Evolutionary conservation across 441 rosid genomes (phyloP).

Genomic region (Breynia disticha): DNA sequence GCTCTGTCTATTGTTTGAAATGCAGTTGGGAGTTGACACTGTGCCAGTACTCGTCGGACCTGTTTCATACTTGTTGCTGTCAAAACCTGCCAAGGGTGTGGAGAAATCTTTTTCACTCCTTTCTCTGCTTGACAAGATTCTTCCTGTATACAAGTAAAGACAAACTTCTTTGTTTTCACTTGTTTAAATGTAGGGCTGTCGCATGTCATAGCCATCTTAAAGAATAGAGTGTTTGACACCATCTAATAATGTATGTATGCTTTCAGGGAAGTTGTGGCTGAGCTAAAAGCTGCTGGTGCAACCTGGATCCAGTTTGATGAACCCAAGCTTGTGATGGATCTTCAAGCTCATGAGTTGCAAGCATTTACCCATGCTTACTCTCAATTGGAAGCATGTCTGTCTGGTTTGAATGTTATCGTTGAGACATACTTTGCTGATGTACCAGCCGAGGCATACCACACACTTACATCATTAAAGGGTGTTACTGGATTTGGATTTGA

Average conservation of each 20-base stretch:
- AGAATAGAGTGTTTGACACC: neutral
- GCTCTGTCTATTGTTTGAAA: neutral
- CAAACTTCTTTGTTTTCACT: neutral
- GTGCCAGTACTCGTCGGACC: slow-evolving; percentile 86
- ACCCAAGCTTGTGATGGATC: slow-evolving; percentile 89
- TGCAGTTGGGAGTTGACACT: slow-evolving; percentile 85
- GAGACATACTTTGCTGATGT: slow-evolving; percentile 93
- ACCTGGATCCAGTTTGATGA: slow-evolving; percentile 93
- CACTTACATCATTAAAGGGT: slow-evolving; percentile 80
- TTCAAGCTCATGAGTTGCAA: slow-evolving; percentile 55
- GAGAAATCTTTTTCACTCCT: slow-evolving; percentile 71
- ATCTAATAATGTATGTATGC: slow-evolving; percentile 11
- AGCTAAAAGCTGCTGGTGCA: slow-evolving; percentile 93
- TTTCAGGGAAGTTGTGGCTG: slow-evolving; percentile 69
- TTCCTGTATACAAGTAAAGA: slow-evolving; percentile 80
- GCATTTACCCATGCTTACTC: slow-evolving; percentile 73
- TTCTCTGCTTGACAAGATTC: slow-evolving; percentile 71
- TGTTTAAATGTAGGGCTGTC: neutral
- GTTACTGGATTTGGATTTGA: slow-evolving; percentile 85
- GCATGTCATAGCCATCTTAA: neutral
- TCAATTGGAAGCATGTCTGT: slow-evolving; percentile 58
- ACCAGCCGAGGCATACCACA: slow-evolving; percentile 68
- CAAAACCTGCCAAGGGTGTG: slow-evolving; percentile 88
- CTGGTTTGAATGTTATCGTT: slow-evolving; percentile 73
- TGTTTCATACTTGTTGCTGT: slow-evolving; percentile 82